phyloP scores from a whole-genome alignment of 306 rosid genomes.

The Boehmeria nivea region DNA sequence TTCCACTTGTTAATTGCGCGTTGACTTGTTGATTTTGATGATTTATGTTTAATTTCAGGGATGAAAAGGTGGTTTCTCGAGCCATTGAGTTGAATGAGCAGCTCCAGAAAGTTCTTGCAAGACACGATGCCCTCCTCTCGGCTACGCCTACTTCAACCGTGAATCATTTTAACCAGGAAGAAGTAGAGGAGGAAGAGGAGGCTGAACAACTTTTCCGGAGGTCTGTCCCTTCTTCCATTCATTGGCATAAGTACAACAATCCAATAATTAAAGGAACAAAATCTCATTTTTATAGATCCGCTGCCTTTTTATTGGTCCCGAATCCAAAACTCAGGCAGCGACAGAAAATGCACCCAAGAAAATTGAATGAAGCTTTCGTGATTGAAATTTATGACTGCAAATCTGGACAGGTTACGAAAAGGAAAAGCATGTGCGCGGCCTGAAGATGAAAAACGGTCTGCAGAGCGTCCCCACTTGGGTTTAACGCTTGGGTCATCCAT shows the following conservation, averaged over 20 bases:
- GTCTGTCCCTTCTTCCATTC: constrained; percentile 21
- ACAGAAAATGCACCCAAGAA: neutral
- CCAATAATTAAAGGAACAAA: no score
- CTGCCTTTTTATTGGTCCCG: no score
- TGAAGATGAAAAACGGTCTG: constrained; percentile 59
- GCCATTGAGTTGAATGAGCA: constrained; percentile 84
- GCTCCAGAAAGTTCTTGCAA: constrained; percentile 80
- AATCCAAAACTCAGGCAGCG: neutral
- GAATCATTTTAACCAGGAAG: constrained; percentile 37
- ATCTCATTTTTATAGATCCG: no score
- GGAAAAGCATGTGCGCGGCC: constrained; percentile 89
- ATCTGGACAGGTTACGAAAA: constrained; percentile 65
- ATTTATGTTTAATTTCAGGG: constrained; percentile 25
- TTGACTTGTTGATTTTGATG: constrained; percentile 10
- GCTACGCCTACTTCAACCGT: constrained; percentile 43
- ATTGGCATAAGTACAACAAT: no score
- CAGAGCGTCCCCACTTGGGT: constrained; percentile 39
- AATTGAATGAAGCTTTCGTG: no score
- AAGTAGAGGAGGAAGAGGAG: constrained; percentile 80
- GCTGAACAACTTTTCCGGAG: constrained; percentile 84
- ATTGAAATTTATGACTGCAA: constrained; percentile 11
- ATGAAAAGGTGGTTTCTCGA: constrained; percentile 71
- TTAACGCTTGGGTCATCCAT: constrained; percentile 47
- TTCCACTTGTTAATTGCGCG: constrained; percentile 1
- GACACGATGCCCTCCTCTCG: constrained; percentile 76